Evolutionary conservation across 495 filamentous ascomycete genomes (phyloP).

Genomic region (Penicillium ucsense): DNA sequence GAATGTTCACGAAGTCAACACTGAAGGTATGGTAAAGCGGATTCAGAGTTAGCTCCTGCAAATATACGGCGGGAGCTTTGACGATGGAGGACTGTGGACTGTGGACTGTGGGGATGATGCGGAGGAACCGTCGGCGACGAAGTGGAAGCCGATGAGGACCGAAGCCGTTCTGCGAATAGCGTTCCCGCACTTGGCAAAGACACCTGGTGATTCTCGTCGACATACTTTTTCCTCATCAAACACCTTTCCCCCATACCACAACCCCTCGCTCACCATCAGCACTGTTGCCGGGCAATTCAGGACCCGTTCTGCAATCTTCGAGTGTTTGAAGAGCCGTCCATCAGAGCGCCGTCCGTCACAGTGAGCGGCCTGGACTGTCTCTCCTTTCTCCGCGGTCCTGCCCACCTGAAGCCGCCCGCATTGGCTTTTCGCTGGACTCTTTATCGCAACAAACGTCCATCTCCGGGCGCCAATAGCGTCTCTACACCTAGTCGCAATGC

Average conservation of each 20-base stretch:
- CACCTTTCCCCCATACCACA: background rate
- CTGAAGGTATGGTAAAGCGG: too few relatives aligned
- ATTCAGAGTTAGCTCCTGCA: too few relatives aligned
- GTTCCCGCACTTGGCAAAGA: conserved; percentile 22
- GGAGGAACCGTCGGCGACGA: background rate
- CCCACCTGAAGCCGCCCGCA: conserved; percentile 8
- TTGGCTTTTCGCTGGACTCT: background rate
- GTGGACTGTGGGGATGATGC: background rate
- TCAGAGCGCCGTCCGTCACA: too few relatives aligned
- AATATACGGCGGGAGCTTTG: too few relatives aligned
- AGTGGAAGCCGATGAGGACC: background rate
- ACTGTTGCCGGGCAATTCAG: too few relatives aligned
- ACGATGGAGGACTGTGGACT: background rate
- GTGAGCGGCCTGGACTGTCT: background rate
- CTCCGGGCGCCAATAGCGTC: background rate
- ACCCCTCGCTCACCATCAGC: too few relatives aligned
- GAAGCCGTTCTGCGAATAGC: conserved; percentile 12
- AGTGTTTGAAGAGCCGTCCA: too few relatives aligned
- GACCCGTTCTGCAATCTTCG: too few relatives aligned
- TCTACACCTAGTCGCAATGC: conserved; percentile 43
- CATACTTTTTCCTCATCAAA: conserved; percentile 10
- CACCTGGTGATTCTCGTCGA: conserved; percentile 11
- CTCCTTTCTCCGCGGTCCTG: conserved; percentile 12
- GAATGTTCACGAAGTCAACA: too few relatives aligned
- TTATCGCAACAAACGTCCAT: conserved; percentile 1